phyloP scores from a whole-genome alignment of 495 filamentous ascomycete species.

The Neurospora sp. region DNA sequence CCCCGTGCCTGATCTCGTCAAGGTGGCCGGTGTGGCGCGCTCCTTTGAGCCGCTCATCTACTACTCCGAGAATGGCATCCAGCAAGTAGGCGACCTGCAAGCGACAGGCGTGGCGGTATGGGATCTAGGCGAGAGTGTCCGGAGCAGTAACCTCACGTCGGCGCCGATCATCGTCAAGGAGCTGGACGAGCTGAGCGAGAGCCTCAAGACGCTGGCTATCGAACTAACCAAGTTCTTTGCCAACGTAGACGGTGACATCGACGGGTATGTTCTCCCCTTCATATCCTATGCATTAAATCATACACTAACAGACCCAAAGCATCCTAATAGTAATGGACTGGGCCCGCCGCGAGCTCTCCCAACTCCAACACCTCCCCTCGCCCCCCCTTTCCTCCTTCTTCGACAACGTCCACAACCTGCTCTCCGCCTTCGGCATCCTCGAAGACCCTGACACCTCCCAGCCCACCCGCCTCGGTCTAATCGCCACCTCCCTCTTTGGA shows the following conservation, averaged over 20 bases:
- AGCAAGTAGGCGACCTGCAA: constrained; percentile 75
- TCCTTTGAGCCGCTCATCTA: constrained; percentile 87
- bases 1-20: constrained; percentile 78
- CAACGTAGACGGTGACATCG: constrained; percentile 84
- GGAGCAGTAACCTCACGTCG: constrained; percentile 80
- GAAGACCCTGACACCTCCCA: constrained; percentile 47
- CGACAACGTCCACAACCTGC: constrained; percentile 69
- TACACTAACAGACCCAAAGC: constrained; percentile 9
- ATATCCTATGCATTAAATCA: no score
- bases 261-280: constrained; percentile 39
- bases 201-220: constrained; percentile 66
- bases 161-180: constrained; percentile 75
- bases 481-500: constrained; percentile 67
- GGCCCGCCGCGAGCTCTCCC: constrained; percentile 69
- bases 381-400: constrained; percentile 54
- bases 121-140: constrained; percentile 82
- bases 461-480: constrained; percentile 54
- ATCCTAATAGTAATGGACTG: constrained; percentile 93
- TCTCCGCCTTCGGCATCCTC: constrained; percentile 59
- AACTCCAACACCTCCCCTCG: constrained; percentile 38
- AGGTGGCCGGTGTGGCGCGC: constrained; percentile 76
- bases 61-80: constrained; percentile 79
- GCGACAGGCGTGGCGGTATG: constrained; percentile 85
- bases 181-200: constrained; percentile 73
- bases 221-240: constrained; percentile 85